phyloP scores from a whole-genome alignment of 495 filamentous ascomycete species.

The Penicillium pulvis region DNA sequence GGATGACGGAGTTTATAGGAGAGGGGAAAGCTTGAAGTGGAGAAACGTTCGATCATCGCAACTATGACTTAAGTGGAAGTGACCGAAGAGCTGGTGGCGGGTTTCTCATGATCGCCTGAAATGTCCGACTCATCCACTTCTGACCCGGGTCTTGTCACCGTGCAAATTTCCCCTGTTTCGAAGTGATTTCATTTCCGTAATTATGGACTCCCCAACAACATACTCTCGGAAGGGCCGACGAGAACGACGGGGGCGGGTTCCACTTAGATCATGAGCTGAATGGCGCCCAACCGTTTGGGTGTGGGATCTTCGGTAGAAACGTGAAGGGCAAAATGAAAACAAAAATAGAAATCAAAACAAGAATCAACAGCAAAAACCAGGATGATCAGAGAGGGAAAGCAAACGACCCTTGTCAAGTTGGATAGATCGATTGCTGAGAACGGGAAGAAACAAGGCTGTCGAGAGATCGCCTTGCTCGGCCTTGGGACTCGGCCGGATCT shows the following conservation, averaged over 20 bases:
- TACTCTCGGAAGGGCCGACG: slow-evolving; percentile 22
- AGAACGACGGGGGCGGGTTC: slow-evolving; percentile 17
- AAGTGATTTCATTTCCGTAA: too few species aligned
- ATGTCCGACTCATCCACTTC: slow-evolving; percentile 26
- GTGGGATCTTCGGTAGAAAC: slow-evolving; percentile 22
- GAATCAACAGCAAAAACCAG: not conserved
- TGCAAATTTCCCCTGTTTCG: not conserved
- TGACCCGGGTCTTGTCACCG: slow-evolving; percentile 12
- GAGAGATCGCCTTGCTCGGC: slow-evolving; percentile 11
- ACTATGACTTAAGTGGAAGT: slow-evolving; percentile 31
- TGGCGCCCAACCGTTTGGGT: slow-evolving; percentile 23
- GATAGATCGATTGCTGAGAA: slow-evolving; percentile 2
- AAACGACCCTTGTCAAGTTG: not conserved
- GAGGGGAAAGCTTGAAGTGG: not conserved
- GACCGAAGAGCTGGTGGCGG: slow-evolving; percentile 17
- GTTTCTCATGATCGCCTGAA: slow-evolving; percentile 20
- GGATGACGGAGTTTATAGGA: not conserved
- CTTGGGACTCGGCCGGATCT: slow-evolving; percentile 25
- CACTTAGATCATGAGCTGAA: slow-evolving; percentile 21
- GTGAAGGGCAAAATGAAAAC: slow-evolving; percentile 5
- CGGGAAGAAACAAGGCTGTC: not conserved
- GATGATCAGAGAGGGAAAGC: not conserved
- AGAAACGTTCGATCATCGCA: slow-evolving; percentile 28
- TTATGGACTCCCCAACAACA: not conserved
- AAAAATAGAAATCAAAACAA: not conserved